phyloP scores from a whole-genome alignment of 805 yeast species.

The Ogataea nakhonphanomensis region DNA sequence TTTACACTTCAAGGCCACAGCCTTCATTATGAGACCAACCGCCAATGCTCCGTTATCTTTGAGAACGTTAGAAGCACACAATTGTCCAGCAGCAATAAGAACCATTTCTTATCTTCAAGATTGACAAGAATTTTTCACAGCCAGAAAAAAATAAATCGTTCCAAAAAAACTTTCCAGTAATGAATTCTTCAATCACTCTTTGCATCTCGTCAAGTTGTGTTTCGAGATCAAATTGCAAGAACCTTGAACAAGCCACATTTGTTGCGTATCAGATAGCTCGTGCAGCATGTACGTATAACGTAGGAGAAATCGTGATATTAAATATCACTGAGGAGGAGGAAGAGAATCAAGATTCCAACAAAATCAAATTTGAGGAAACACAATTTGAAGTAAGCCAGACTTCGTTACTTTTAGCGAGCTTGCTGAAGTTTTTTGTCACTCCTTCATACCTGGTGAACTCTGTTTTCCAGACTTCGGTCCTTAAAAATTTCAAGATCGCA shows the following conservation, averaged over 20 bases:
- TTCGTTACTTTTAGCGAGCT: conserved; percentile 57
- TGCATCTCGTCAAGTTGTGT: conserved; percentile 74
- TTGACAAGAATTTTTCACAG: background rate
- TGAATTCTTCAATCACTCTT: conserved; percentile 36
- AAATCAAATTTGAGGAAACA: conserved; percentile 32
- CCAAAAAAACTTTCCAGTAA: conserved; percentile 1
- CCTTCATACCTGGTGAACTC: conserved; percentile 75
- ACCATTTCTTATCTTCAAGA: conserved; percentile 39
- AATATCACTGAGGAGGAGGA: conserved; percentile 40
- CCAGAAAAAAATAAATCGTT: background rate
- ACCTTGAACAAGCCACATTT: conserved; percentile 70
- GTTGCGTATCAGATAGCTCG: conserved; percentile 77
- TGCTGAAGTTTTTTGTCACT: conserved; percentile 77
- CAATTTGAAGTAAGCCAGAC: conserved; percentile 8
- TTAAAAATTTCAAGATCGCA: conserved; percentile 57
- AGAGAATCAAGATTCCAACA: conserved; percentile 28
- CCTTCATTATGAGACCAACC: conserved; percentile 55
- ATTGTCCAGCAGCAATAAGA: conserved; percentile 79
- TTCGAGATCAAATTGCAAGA: conserved; percentile 50
- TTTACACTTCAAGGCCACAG: conserved; percentile 57
- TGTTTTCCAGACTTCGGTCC: conserved; percentile 46
- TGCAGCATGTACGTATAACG: conserved; percentile 64
- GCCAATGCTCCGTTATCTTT: conserved; percentile 58
- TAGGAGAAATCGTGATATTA: conserved; percentile 70
- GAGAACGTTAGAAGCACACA: conserved; percentile 69